Conservation (phyloP, 129 eudicot genomes). For the Solidago caesia region DNA sequence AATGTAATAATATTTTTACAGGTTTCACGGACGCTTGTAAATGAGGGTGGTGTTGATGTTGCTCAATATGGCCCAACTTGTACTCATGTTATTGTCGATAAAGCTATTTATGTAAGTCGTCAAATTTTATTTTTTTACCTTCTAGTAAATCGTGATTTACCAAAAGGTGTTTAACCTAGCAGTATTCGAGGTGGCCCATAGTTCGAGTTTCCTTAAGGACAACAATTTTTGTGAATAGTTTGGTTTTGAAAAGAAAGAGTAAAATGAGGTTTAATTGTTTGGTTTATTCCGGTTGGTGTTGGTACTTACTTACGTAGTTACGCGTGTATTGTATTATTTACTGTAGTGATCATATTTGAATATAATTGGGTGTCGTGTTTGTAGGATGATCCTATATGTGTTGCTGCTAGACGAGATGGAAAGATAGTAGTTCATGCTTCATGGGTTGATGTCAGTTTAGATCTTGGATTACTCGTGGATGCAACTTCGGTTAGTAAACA, state of each 20-base stretch:
- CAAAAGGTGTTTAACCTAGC: too few relatives aligned
- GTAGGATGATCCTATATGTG: conserved; percentile 86
- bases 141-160: not conserved
- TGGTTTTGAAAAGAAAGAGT: too few relatives aligned
- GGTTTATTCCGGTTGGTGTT: too few relatives aligned
- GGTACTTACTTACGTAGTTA: too few relatives aligned
- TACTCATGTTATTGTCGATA: conserved; percentile 85
- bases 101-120: conserved; percentile 48
- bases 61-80: conserved; percentile 60
- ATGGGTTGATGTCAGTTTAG: conserved; percentile 81
- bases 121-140: not conserved
- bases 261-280: not conserved
- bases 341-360: too few relatives aligned
- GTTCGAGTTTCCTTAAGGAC: too few relatives aligned
- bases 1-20: conserved; percentile 13
- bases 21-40: conserved; percentile 62
- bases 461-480: conserved; percentile 50
- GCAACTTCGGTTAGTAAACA: conserved; percentile 47
- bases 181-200: too few relatives aligned
- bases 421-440: conserved; percentile 55
- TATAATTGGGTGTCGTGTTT: not conserved
- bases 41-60: conserved; percentile 73
- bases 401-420: conserved; percentile 70
- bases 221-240: too few relatives aligned
- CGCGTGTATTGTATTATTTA: too few relatives aligned